These are phyloP conservation scores for Brasenia schreberi DNA, from an alignment of 164 flowering plant species.

Conservation along the genomic window DNA sequence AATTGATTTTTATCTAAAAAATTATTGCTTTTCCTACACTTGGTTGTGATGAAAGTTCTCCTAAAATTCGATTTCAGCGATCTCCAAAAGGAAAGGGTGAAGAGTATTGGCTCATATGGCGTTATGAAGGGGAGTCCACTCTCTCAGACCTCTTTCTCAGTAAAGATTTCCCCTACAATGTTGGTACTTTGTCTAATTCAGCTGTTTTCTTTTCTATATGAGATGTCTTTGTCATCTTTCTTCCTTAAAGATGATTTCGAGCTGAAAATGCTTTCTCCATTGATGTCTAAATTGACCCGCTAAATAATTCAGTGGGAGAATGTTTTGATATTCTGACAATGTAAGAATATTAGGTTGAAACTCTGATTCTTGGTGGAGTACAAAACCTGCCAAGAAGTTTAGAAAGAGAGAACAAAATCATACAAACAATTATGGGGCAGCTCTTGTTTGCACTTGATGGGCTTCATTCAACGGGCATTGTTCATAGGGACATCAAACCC, in stretches of 20 bases:
- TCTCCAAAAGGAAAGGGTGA: conserved; percentile 59
- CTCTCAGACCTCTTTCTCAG: conserved; percentile 76
- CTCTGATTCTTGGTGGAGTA: conserved; percentile 65
- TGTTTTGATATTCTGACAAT: neutral
- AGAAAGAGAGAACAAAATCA: conserved; percentile 85
- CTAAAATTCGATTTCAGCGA: conserved; percentile 24
- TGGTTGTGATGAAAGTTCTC: neutral
- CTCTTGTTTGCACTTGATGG: conserved; percentile 89
- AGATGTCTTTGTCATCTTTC: neutral
- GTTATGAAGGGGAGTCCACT: conserved; percentile 86
- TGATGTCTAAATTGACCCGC: too few relatives aligned
- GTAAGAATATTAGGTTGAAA: conserved; percentile 50
- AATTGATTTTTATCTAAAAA: neutral
- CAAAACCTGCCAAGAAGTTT: conserved; percentile 80
- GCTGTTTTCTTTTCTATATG: neutral
- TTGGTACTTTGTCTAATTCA: conserved; percentile 27
- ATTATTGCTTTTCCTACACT: conserved; percentile 3
- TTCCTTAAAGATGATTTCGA: too few relatives aligned
- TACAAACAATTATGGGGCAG: conserved; percentile 81
- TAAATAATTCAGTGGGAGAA: too few relatives aligned
- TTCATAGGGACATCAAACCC: conserved; percentile 94
- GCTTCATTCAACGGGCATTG: conserved; percentile 96
- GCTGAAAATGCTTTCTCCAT: neutral
- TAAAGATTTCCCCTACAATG: conserved; percentile 96
- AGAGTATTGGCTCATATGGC: conserved; percentile 97